phyloP scores from a whole-genome alignment of 768 basidiomycete species.

The Nidularia pulvinata region DNA sequence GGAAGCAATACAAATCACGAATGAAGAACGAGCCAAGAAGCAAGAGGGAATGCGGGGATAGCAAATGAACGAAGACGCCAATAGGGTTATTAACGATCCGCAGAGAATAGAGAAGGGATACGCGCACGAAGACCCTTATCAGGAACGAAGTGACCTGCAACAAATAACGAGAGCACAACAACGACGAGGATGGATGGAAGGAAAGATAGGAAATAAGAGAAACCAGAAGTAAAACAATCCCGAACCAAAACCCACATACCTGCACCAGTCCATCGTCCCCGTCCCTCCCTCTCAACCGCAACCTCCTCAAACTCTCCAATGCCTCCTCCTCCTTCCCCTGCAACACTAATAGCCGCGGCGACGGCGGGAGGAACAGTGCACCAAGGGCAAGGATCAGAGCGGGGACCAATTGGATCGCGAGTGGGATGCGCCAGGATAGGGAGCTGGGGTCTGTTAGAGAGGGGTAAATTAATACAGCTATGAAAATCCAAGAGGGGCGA shows the following conservation, averaged over 20 bases:
- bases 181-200: no score
- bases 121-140: no score
- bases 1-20: no score
- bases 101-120: no score
- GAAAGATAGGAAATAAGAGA: not conserved
- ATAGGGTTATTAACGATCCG: no score
- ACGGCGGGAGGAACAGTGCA: slow-evolving; percentile 57
- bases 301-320: slow-evolving; percentile 47
- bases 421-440: slow-evolving; percentile 76
- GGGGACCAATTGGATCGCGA: slow-evolving; percentile 71
- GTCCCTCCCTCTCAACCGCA: slow-evolving; percentile 54
- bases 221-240: slow-evolving; percentile 1
- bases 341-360: slow-evolving; percentile 58
- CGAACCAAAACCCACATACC: slow-evolving; percentile 21
- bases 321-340: slow-evolving; percentile 62
- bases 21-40: no score
- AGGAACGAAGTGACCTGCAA: no score
- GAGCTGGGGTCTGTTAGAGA: slow-evolving; percentile 56
- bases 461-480: no score
- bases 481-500: not conserved
- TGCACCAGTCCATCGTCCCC: slow-evolving; percentile 49
- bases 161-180: no score
- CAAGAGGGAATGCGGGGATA: no score
- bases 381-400: slow-evolving; percentile 67
- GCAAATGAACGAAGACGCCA: no score